These are phyloP conservation scores for Sporobolomyces pararoseus DNA, from an alignment of 768 basidiomycete genomes.

Conservation along the genomic window DNA sequence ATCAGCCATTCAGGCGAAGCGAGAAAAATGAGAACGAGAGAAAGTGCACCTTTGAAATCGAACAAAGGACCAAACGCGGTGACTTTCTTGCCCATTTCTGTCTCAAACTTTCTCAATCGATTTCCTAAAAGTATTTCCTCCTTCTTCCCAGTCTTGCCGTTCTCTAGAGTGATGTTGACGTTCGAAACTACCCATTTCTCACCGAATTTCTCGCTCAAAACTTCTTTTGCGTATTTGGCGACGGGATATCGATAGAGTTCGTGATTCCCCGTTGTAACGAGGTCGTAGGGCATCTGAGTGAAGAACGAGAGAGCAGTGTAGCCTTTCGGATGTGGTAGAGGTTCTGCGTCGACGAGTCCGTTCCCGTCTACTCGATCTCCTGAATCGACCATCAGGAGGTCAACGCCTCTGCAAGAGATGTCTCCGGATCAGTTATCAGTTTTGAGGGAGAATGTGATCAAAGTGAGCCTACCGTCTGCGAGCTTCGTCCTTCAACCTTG, in stretches of 20 bases:
- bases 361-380: conserved; percentile 58
- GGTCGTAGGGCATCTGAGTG: conserved; percentile 68
- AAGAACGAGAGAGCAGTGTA: conserved; percentile 70
- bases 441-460: not conserved
- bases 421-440: not conserved
- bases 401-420: conserved; percentile 58
- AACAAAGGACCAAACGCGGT: conserved; percentile 77
- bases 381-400: conserved; percentile 70
- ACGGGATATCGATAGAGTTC: conserved; percentile 53
- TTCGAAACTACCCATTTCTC: conserved; percentile 80
- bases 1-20: no score
- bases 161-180: conserved; percentile 68
- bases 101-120: conserved; percentile 39
- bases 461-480: conserved; percentile 50
- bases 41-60: conserved; percentile 60
- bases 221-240: conserved; percentile 55
- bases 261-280: conserved; percentile 83
- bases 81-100: conserved; percentile 61
- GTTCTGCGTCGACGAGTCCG: conserved; percentile 72
- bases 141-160: conserved; percentile 49
- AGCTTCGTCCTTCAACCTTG: conserved; percentile 74
- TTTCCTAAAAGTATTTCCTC: conserved; percentile 53
- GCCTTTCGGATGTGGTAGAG: conserved; percentile 52
- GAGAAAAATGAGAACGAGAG: not conserved
- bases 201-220: conserved; percentile 63